phyloP scores from a whole-genome alignment of 148 eudicot species.

The Camellia japonica region DNA sequence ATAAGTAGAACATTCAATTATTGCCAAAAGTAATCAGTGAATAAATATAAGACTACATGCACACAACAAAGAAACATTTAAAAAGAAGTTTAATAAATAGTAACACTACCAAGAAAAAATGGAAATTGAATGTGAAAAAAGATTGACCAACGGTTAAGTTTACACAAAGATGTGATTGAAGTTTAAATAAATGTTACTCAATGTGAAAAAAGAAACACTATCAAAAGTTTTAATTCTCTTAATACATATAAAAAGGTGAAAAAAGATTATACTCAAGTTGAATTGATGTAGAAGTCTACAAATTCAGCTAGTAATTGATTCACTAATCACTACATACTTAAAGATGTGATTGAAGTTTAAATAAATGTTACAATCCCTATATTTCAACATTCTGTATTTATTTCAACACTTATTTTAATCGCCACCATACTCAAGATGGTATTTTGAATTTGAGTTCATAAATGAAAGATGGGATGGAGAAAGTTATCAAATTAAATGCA shows the following conservation, averaged over 20 bases:
- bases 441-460: neutral
- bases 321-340: neutral
- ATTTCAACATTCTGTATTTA: neutral
- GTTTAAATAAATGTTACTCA: no score
- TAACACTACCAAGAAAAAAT: neutral
- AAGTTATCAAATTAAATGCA: neutral
- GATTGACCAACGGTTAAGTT: no score
- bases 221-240: neutral
- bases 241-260: neutral
- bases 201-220: neutral
- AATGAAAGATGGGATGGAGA: neutral
- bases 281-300: neutral
- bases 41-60: neutral
- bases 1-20: neutral
- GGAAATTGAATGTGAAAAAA: neutral
- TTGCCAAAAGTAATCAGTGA: neutral
- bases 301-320: neutral
- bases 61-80: neutral
- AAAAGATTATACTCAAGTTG: neutral
- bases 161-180: no score
- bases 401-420: neutral
- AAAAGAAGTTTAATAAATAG: neutral
- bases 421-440: neutral
- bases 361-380: no score
- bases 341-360: no score